phyloP scores from a whole-genome alignment of 192 early-diverging fungal species.

The Coemansia sp. region DNA sequence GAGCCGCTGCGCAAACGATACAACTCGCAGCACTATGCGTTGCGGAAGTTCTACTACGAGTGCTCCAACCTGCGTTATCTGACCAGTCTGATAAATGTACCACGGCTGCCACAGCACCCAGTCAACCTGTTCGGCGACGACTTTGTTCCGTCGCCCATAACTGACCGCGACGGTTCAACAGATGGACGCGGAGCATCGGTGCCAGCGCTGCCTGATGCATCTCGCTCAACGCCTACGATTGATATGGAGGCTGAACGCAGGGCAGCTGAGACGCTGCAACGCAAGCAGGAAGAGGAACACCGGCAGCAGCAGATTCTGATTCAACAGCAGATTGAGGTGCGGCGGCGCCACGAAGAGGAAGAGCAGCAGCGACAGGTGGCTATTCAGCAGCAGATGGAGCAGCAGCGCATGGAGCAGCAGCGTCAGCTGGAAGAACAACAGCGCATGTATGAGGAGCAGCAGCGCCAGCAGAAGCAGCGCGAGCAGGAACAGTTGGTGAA shows the following conservation, averaged over 20 bases:
- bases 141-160: conserved; percentile 64
- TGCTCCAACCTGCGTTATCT: conserved; percentile 87
- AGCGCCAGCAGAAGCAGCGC: conserved; percentile 69
- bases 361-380: conserved; percentile 51
- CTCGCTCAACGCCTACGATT: conserved; percentile 56
- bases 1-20: conserved; percentile 84
- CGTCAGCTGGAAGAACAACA: conserved; percentile 71
- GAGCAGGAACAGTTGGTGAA: conserved; percentile 74
- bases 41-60: conserved; percentile 90
- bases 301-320: conserved; percentile 51
- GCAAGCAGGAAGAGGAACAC: conserved; percentile 67
- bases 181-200: conserved; percentile 30
- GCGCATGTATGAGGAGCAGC: conserved; percentile 74
- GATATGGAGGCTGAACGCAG: conserved; percentile 64
- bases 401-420: conserved; percentile 59
- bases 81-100: conserved; percentile 90
- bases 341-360: conserved; percentile 62
- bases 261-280: conserved; percentile 63
- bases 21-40: conserved; percentile 79
- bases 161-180: conserved; percentile 47
- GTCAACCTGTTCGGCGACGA: conserved; percentile 76
- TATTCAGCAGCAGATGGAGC: conserved; percentile 59
- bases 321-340: conserved; percentile 59
- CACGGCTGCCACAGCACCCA: conserved; percentile 77
- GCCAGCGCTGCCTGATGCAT: conserved; percentile 49